Conservation (phyloP, 768 basidiomycete genomes). For the Lactifluus piperatus region DNA sequence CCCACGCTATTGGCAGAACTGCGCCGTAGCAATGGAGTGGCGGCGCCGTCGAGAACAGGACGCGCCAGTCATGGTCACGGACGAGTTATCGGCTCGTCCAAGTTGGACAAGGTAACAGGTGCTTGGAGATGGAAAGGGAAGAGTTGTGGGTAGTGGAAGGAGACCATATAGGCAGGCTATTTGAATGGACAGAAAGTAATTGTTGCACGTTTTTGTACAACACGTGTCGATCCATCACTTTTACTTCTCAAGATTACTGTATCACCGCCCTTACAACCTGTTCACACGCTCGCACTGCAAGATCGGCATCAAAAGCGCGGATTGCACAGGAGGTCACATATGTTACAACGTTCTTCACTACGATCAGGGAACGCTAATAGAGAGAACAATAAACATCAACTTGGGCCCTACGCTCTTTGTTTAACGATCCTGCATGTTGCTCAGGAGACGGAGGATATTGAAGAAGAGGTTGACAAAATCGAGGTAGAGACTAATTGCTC, state of each 20-base stretch:
- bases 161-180: background rate
- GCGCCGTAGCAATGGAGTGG: no score
- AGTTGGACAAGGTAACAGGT: background rate
- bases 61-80: background rate
- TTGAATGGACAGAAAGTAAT: background rate
- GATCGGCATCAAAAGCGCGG: background rate
- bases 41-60: background rate
- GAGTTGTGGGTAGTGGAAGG: background rate
- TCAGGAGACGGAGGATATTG: constrained; percentile 77
- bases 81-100: background rate
- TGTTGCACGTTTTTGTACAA: background rate
- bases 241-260: background rate
- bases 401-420: background rate
- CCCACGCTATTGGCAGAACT: no score
- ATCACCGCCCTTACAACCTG: no score
- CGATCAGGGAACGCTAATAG: background rate
- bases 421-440: constrained; percentile 40
- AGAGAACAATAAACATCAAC: background rate
- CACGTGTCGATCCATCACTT: background rate
- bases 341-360: background rate
- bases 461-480: constrained; percentile 91
- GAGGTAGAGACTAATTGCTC: constrained; percentile 86
- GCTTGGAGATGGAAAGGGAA: background rate
- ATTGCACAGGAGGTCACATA: background rate
- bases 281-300: background rate